Evolutionary conservation across 495 filamentous ascomycete genomes (phyloP), one percentile per base, ranked within the genome.

Genomic region (Barbatosphaeria neglecta): DNA sequence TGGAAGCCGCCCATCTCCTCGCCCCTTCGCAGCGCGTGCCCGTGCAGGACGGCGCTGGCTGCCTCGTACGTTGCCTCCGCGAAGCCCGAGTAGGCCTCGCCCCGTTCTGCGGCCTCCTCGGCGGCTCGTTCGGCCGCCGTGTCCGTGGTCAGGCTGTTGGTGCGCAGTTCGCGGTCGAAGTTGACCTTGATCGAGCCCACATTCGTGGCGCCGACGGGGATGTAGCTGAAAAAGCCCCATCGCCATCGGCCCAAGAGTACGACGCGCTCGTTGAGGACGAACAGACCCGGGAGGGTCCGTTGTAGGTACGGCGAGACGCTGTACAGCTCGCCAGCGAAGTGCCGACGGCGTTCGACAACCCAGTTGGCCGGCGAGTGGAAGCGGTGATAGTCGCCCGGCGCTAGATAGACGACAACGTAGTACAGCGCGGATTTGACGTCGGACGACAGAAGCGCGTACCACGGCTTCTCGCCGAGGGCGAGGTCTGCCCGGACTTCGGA

Each of bases 1-100:
- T 92, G 88, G 65, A 99, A 99, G 0, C 92, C 92, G 20, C 92
- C 92, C 87, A 99, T 96, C 64, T 99, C 93, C 51, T 93, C 90
- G 20, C 92, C 92, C 33, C 87, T 75, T 40, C 80, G 73, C 48
- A 97, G 64, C 9, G 92, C 82, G 60, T 96, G 79, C 10, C 92
- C 92, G 20, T 80, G 77, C 2, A 99, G 73, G 1, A 94, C 74
- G 10, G 65, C 57, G 63, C 84, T 92, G 6, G 90, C 86, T 17
- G 74, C 74, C 46, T 73, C 78, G 56, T 97, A 99, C 15, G 83
- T 90, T 5, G 92, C 92, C 66, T 97, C 93, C 1, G 83, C 80
- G 59, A 87, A 96, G 8, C 90, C 89, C 23, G 78, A 75, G 59
- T 92, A 90, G 18, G 80, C 74, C 65, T 95, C 86, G 15, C 87